Evolutionary conservation across 1,284 basidiomycete genomes (phyloP).

Genomic region (Porogramme epimiltina): DNA sequence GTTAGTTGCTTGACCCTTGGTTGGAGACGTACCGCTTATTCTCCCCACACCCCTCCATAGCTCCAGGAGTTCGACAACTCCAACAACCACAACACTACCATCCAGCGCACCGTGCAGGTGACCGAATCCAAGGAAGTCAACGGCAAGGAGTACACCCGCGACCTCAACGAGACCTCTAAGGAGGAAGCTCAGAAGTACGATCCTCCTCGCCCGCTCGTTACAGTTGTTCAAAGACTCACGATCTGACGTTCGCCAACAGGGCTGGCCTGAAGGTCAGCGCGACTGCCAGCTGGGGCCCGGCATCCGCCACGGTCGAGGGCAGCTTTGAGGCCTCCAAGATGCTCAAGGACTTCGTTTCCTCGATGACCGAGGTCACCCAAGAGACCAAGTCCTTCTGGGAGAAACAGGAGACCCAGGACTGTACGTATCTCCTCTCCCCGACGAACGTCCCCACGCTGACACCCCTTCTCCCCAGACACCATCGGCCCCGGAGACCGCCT

Average conservation of each 20-base stretch:
- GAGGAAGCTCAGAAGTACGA: neutral
- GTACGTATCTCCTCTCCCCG: too few relatives aligned
- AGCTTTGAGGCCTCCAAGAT: neutral
- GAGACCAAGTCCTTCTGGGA: neutral
- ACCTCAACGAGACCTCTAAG: neutral
- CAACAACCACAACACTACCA: neutral
- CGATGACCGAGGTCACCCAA: neutral
- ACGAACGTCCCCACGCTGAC: too few relatives aligned
- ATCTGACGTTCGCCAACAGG: too few relatives aligned
- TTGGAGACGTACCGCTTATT: too few relatives aligned
- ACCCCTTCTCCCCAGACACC: too few relatives aligned
- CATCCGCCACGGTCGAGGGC: neutral
- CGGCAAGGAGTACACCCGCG: neutral
- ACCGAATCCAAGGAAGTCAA: neutral
- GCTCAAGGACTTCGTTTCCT: slow-evolving; percentile 1
- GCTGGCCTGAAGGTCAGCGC: neutral
- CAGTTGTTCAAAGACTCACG: neutral
- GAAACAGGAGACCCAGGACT: neutral
- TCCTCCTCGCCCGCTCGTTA: neutral
- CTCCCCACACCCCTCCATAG: too few relatives aligned
- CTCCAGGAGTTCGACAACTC: neutral
- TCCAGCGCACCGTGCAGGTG: neutral
- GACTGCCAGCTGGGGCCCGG: neutral
- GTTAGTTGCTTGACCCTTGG: too few relatives aligned
- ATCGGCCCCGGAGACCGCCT: neutral